Evolutionary conservation across 805 yeast genomes (phyloP).

Genomic region (Zygosaccharomyces lentus): DNA sequence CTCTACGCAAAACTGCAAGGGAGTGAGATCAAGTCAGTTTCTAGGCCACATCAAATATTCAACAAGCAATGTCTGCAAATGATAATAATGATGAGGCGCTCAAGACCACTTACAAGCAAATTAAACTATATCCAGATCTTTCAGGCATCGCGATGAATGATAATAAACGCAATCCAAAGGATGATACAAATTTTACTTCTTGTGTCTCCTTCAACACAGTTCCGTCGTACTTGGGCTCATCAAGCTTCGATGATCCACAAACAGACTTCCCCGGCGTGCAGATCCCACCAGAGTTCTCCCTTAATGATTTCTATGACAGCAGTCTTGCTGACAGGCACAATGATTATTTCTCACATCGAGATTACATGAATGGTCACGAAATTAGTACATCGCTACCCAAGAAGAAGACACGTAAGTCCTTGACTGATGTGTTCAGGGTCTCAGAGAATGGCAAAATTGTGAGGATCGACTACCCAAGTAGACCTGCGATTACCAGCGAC

Average conservation of each 20-base stretch:
- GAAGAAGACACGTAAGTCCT: slow-evolving; percentile 5
- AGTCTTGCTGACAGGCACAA: slow-evolving; percentile 8
- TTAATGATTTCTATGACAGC: slow-evolving; percentile 34
- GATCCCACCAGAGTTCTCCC: slow-evolving; percentile 26
- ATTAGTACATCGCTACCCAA: slow-evolving; percentile 14
- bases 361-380: slow-evolving; percentile 11
- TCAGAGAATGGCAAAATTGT: slow-evolving; percentile 32
- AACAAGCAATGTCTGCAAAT: slow-evolving; percentile 7
- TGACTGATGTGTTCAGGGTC: slow-evolving; percentile 21
- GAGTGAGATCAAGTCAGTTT: neutral
- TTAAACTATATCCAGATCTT: slow-evolving; percentile 13
- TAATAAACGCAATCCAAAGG: neutral
- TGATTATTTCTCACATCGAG: slow-evolving; percentile 17
- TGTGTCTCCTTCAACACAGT: slow-evolving; percentile 36
- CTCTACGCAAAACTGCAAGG: neutral
- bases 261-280: slow-evolving; percentile 29
- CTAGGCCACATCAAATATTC: neutral
- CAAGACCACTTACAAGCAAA: slow-evolving; percentile 16
- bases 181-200: slow-evolving; percentile 15
- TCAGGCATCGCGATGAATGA: neutral
- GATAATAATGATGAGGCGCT: slow-evolving; percentile 13
- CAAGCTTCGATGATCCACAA: slow-evolving; percentile 16
- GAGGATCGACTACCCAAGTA: slow-evolving; percentile 35
- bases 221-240: slow-evolving; percentile 25
- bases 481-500: slow-evolving; percentile 30